Evolutionary conservation across 768 basidiomycete species (phyloP).

Genomic region (Leccinum variicolor): DNA sequence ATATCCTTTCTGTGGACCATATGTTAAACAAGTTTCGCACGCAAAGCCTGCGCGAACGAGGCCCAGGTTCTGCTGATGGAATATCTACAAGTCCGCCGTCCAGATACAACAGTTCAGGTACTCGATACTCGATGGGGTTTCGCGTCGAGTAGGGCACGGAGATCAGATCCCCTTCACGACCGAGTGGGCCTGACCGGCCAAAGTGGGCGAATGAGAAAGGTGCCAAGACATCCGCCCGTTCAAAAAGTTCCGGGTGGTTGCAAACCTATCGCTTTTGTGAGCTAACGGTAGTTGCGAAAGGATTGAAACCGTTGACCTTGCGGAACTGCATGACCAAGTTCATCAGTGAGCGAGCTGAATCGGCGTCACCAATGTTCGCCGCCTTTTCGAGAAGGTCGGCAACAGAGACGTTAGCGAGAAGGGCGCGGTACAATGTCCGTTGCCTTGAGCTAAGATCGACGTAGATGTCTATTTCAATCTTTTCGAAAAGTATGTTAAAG

Average conservation of each 20-base stretch:
- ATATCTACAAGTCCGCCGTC: slow-evolving; percentile 72
- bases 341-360: slow-evolving; percentile 93
- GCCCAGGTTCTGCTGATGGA: slow-evolving; percentile 51
- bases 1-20: slow-evolving; percentile 84
- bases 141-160: slow-evolving; percentile 80
- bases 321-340: slow-evolving; percentile 99
- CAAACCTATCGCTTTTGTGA: slow-evolving; percentile 59
- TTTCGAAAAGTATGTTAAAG: slow-evolving; percentile 67
- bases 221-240: slow-evolving; percentile 91
- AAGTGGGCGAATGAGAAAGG: slow-evolving; percentile 88
- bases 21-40: slow-evolving; percentile 78
- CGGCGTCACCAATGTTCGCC: slow-evolving; percentile 84
- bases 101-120: slow-evolving; percentile 75
- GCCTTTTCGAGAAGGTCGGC: slow-evolving; percentile 93
- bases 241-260: slow-evolving; percentile 98
- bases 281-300: slow-evolving; percentile 1
- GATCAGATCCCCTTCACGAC: slow-evolving; percentile 84
- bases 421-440: slow-evolving; percentile 81
- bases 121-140: slow-evolving; percentile 76
- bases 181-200: slow-evolving; percentile 76
- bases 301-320: slow-evolving; percentile 53
- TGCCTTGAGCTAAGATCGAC: slow-evolving; percentile 94
- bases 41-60: slow-evolving; percentile 50
- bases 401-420: slow-evolving; percentile 92
- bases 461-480: slow-evolving; percentile 97